phyloP scores from a whole-genome alignment of 1,139 yeast genomes.

The Kodamaea derodonti region DNA sequence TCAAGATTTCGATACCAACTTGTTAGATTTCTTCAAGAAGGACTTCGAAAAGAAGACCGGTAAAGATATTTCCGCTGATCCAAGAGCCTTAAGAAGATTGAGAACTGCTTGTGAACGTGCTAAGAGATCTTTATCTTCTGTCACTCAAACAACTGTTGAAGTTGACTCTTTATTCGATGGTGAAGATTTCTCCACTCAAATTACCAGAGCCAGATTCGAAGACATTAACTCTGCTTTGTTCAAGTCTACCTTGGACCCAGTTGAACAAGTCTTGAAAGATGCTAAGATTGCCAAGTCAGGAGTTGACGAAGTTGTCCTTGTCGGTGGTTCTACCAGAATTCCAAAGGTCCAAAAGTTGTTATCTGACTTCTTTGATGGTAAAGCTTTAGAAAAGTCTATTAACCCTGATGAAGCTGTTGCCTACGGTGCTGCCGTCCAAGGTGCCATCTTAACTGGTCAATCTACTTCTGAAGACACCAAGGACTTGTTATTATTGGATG shows the following conservation, averaged over 20 bases:
- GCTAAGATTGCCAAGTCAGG: conserved; percentile 85
- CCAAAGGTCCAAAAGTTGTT: conserved; percentile 98
- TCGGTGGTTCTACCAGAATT: conserved; percentile 99
- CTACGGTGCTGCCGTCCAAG: conserved; percentile 99
- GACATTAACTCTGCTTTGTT: conserved; percentile 93
- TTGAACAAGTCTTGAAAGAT: conserved; percentile 96
- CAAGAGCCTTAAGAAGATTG: conserved; percentile 96
- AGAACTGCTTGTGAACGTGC: conserved; percentile 99
- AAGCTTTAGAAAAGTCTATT: conserved; percentile 91
- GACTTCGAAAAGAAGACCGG: conserved; percentile 98
- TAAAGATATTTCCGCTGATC: conserved; percentile 84
- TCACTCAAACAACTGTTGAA: conserved; percentile 94
- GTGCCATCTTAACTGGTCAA: conserved; percentile 98
- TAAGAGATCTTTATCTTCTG: conserved; percentile 96
- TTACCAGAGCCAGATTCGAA: conserved; percentile 99
- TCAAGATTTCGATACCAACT: conserved; percentile 98
- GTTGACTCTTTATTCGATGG: conserved; percentile 96
- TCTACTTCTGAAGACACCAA: conserved; percentile 95
- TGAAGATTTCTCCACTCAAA: conserved; percentile 92
- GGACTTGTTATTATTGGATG: conserved; percentile 96
- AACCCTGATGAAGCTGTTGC: conserved; percentile 99
- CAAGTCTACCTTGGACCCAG: conserved; percentile 96
- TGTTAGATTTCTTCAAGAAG: conserved; percentile 88
- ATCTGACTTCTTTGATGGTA: conserved; percentile 97
- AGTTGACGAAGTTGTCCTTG: conserved; percentile 94